Evolutionary conservation across 2,329 filamentous ascomycete species (phyloP).

Genomic region (Aspergillus thermomutatus): DNA sequence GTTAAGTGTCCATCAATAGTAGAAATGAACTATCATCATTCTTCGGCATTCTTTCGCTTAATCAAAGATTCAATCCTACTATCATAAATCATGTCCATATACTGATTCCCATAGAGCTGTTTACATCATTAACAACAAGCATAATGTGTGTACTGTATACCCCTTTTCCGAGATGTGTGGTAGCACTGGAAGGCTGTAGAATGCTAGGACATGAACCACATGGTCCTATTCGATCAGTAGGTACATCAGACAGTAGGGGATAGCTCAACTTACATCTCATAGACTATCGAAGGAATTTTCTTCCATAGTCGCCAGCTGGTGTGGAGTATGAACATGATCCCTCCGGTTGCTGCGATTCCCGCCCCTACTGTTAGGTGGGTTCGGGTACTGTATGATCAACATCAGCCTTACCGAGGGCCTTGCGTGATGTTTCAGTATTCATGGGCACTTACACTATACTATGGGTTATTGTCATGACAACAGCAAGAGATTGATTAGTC

Average conservation of each 20-base stretch:
- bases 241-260: background rate
- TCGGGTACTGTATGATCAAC: background rate
- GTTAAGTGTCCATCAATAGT: background rate
- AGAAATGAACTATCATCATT: background rate
- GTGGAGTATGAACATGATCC: background rate
- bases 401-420: background rate
- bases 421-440: background rate
- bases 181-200: too few species aligned
- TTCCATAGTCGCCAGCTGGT: background rate
- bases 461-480: background rate
- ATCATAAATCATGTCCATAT: too few species aligned
- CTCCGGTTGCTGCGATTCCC: background rate
- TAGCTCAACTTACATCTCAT: slow-evolving; percentile 1
- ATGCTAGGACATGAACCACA: slow-evolving; percentile 1
- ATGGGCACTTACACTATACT: background rate
- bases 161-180: background rate
- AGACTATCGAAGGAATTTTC: background rate
- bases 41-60: too few species aligned
- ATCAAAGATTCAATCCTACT: too few species aligned
- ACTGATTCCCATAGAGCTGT: too few species aligned
- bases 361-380: background rate
- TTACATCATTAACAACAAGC: too few species aligned
- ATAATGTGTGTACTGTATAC: too few species aligned
- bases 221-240: background rate
- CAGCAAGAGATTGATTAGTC: background rate